Evolutionary conservation across 805 yeast genomes (phyloP).

Genomic region (Yarrowia deformans): DNA sequence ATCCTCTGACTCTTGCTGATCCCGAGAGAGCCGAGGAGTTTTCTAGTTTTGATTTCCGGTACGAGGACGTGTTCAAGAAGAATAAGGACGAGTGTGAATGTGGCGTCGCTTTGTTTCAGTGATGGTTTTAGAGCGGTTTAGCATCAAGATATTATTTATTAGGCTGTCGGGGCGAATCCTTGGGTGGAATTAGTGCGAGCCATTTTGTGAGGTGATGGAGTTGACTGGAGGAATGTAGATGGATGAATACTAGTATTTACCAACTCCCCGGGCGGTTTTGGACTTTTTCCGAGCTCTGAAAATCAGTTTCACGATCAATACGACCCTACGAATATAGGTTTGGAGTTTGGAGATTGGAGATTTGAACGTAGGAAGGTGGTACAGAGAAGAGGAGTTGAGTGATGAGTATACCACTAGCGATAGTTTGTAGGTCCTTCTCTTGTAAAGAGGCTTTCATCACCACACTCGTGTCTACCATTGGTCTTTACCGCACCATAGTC

Average conservation of each 20-base stretch:
- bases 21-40: slow-evolving; percentile 17
- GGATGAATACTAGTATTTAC: neutral
- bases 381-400: too few species aligned
- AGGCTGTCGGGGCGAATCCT: too few species aligned
- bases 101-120: neutral
- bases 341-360: too few species aligned
- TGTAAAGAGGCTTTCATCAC: too few species aligned
- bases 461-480: too few species aligned
- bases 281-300: neutral
- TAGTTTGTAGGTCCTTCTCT: too few species aligned
- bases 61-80: slow-evolving; percentile 29
- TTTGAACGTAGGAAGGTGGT: too few species aligned
- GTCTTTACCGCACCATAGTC: too few species aligned
- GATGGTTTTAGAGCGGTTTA: neutral
- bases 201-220: neutral
- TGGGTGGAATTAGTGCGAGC: neutral
- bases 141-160: neutral
- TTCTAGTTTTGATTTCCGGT: slow-evolving; percentile 15
- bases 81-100: slow-evolving; percentile 25
- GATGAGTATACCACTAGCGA: too few species aligned
- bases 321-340: slow-evolving; percentile 2
- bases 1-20: slow-evolving; percentile 1
- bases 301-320: neutral
- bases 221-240: neutral
- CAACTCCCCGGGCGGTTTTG: neutral